A percentile compares a stretch with the other conserved stretches of the same genome.
Evolutionary conservation across 2,329 filamentous ascomycete genomes (phyloP).

Genomic region (Hortaea sp.): DNA sequence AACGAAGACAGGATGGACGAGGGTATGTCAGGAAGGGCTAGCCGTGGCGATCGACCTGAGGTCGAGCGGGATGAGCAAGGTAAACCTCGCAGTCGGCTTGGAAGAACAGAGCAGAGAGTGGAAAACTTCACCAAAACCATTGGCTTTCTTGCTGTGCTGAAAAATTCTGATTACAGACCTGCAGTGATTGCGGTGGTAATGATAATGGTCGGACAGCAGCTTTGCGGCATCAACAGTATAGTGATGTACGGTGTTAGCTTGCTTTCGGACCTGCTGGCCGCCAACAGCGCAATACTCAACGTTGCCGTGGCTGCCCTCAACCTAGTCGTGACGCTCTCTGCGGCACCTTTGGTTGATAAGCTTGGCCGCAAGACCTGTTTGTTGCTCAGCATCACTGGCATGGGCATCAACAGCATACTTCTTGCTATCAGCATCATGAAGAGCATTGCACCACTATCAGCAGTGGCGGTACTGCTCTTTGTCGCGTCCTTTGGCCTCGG

Average conservation of each 20-base stretch:
- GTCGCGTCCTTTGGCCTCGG: constrained; percentile 85
- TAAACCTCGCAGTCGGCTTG: background rate
- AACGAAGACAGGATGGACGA: constrained; percentile 3
- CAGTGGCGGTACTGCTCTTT: constrained; percentile 71
- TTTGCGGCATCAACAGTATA: constrained; percentile 88
- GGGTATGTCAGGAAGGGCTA: background rate
- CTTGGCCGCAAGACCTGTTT: constrained; percentile 82
- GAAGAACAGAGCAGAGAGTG: constrained; percentile 5
- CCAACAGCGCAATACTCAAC: constrained; percentile 73
- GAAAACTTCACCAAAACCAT: constrained; percentile 22
- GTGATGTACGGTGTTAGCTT: constrained; percentile 98
- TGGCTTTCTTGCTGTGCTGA: constrained; percentile 47
- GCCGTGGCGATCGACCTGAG: background rate
- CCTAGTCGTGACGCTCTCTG: constrained; percentile 68
- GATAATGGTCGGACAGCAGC: constrained; percentile 86
- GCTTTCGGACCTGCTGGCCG: constrained; percentile 67
- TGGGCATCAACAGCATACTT: constrained; percentile 66
- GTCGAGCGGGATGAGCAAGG: constrained; percentile 14
- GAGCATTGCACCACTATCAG: constrained; percentile 63
- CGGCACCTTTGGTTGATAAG: constrained; percentile 75
- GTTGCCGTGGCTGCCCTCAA: constrained; percentile 83
- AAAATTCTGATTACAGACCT: constrained; percentile 60
- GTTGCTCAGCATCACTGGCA: constrained; percentile 70
- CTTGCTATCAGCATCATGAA: constrained; percentile 73
- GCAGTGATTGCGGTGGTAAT: constrained; percentile 84